Conservation (phyloP, 2,329 filamentous ascomycete genomes). For the Ophiostoma angusticollis region DNA sequence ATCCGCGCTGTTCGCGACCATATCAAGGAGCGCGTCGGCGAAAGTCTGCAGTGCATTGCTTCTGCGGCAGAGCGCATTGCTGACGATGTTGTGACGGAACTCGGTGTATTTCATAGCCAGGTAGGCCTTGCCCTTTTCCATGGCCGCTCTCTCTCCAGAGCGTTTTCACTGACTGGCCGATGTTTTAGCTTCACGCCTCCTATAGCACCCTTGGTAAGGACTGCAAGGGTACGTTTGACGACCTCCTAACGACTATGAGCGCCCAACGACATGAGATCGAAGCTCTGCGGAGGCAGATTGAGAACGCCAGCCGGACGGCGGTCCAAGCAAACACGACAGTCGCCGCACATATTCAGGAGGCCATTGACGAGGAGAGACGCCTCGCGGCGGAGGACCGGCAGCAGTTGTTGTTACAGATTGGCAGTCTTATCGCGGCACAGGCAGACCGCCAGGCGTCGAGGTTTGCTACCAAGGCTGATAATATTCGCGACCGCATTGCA, state of each 20-base stretch:
- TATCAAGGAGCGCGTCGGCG: constrained; percentile 74
- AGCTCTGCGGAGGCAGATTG: constrained; percentile 56
- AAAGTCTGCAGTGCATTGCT: constrained; percentile 72
- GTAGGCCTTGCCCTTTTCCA: constrained; percentile 14
- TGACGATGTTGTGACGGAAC: constrained; percentile 74
- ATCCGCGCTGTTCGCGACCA: constrained; percentile 82
- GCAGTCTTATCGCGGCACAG: constrained; percentile 60
- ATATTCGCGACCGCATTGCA: constrained; percentile 51
- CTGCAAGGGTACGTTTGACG: constrained; percentile 79
- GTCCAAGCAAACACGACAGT: constrained; percentile 55
- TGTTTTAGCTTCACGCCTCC: constrained; percentile 70
- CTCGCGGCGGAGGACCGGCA: constrained; percentile 62
- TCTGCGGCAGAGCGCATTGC: constrained; percentile 78
- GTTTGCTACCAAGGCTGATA: constrained; percentile 48
- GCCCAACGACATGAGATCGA: constrained; percentile 68
- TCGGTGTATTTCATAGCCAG: constrained; percentile 66
- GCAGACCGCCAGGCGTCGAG: constrained; percentile 62
- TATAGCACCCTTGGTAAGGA: constrained; percentile 76
- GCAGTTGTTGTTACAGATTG: constrained; percentile 62
- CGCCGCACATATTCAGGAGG: constrained; percentile 52
- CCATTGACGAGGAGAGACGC: constrained; percentile 63
- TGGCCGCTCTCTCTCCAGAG: too few species aligned
- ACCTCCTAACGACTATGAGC: constrained; percentile 59
- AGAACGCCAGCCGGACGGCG: constrained; percentile 54
- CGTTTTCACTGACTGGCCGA: too few species aligned